These are phyloP conservation scores for Scheffersomyces illinoinensis DNA, from an alignment of 1,139 yeast genomes.

Conservation along the genomic window DNA sequence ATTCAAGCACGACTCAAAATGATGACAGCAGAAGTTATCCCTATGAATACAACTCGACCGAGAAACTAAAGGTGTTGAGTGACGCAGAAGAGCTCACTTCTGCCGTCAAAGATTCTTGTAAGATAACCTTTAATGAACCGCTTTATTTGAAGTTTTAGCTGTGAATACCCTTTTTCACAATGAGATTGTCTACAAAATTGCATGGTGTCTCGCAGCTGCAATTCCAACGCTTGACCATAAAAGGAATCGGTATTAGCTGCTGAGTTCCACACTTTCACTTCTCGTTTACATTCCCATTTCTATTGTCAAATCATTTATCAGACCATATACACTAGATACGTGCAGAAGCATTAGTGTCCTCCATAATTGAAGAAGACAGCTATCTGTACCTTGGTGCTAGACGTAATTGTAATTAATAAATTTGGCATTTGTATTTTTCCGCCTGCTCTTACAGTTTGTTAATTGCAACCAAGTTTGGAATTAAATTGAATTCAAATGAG, in stretches of 20 bases:
- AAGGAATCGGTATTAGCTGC: neutral
- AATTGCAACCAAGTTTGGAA: neutral
- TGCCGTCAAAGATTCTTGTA: slow-evolving; percentile 21
- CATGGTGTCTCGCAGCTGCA: neutral
- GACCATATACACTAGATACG: neutral
- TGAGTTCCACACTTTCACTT: neutral
- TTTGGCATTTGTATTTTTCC: neutral
- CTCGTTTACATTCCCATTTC: neutral
- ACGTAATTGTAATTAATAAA: neutral
- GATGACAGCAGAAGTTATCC: slow-evolving; percentile 11
- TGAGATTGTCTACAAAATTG: neutral
- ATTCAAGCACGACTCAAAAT: neutral
- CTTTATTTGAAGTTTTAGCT: slow-evolving; percentile 29
- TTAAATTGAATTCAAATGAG: no score
- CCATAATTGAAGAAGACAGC: neutral
- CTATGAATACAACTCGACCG: slow-evolving; percentile 12
- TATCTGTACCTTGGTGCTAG: neutral
- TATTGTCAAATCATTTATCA: no score
- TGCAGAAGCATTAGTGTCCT: neutral
- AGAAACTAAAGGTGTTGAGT: slow-evolving; percentile 22
- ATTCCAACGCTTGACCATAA: neutral
- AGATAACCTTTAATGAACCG: slow-evolving; percentile 24
- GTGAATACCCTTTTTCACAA: neutral
- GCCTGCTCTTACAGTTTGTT: neutral
- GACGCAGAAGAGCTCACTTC: slow-evolving; percentile 21